Conservation (phyloP, 2,329 filamentous ascomycete genomes). For the Penicillium hordei region DNA sequence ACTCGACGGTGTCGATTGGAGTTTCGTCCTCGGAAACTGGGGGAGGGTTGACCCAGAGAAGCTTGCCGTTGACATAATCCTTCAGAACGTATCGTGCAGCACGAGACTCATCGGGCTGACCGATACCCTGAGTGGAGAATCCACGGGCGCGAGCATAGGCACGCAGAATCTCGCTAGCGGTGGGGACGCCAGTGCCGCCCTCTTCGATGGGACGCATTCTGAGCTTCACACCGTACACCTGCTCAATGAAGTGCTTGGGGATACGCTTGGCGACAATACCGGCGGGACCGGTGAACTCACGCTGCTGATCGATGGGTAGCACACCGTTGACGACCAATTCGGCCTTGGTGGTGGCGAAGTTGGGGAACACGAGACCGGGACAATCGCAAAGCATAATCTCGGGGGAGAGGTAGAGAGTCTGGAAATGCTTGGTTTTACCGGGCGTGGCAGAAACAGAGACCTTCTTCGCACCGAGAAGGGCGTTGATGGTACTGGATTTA, state of each 20-base stretch:
- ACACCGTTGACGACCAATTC: constrained; percentile 95
- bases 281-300: constrained; percentile 86
- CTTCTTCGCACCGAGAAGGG: constrained; percentile 96
- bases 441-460: constrained; percentile 96
- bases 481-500: constrained; percentile 99
- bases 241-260: constrained; percentile 84
- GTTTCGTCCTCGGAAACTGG: constrained; percentile 49
- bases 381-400: constrained; percentile 94
- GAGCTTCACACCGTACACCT: constrained; percentile 91
- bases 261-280: constrained; percentile 81
- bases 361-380: constrained; percentile 96
- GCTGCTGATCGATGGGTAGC: constrained; percentile 91
- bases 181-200: constrained; percentile 84
- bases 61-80: constrained; percentile 95
- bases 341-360: constrained; percentile 94
- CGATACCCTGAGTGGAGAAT: constrained; percentile 84
- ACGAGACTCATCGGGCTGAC: constrained; percentile 89
- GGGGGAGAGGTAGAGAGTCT: constrained; percentile 91
- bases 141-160: constrained; percentile 87
- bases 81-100: constrained; percentile 89
- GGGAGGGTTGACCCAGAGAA: constrained; percentile 87
- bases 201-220: constrained; percentile 78
- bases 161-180: constrained; percentile 77
- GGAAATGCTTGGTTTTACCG: constrained; percentile 99
- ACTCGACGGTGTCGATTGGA: constrained; percentile 67